Evolutionary conservation across 2,329 filamentous ascomycete species (phyloP), one percentile per base, ranked within the genome.

Genomic region (Ophiostoma quercus): DNA sequence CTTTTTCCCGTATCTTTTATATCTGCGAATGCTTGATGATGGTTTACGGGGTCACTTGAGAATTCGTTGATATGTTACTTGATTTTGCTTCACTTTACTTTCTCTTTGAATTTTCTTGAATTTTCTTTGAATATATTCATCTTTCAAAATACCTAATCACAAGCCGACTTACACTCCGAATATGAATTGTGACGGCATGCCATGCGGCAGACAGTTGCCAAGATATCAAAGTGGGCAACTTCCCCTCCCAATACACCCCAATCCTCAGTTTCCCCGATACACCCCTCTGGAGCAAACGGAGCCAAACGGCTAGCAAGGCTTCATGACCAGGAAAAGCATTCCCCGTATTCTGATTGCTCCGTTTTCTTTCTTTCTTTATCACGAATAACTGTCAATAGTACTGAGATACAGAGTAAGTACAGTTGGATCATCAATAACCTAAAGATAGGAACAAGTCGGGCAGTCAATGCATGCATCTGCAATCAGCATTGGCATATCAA

Each of bases 381-480:
- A 29, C 1, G 25, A 29, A n/a, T n/a, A 29, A 29, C 25, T 29
- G 25, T 29, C 25, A 29, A 29, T 29, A 29, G 25, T 29, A 29
- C 25, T 29, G 25, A 29, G 25, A 29, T 29, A 29, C 25, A 29
- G 25, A 29, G 25, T 29, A 29, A 29, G 25, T 29, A 29, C 25
- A 29, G 25, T 29, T 29, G 25, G 25, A 29, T 29, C 25, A 29
- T 29, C 25, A 29, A 29, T 4, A 54, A 62, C n/a, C 60, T 41
- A 37, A 69, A 70, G 70, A 72, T 72, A 72, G 69, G 71, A 66
- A 71, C 71, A 72, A 71, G 41, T 68, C 71, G 71, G 69, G 66
- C 41, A 6, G 1, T 7, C 34, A 54, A 34, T 22, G 34, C 47
- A 54, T 22, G 22, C 3, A 22, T 3, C 37, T 22, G 22, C n/a